Base-by-base conservation (phyloP, 176 grass and related monocot species). In the Tillandsia leiboldiana region DNA sequence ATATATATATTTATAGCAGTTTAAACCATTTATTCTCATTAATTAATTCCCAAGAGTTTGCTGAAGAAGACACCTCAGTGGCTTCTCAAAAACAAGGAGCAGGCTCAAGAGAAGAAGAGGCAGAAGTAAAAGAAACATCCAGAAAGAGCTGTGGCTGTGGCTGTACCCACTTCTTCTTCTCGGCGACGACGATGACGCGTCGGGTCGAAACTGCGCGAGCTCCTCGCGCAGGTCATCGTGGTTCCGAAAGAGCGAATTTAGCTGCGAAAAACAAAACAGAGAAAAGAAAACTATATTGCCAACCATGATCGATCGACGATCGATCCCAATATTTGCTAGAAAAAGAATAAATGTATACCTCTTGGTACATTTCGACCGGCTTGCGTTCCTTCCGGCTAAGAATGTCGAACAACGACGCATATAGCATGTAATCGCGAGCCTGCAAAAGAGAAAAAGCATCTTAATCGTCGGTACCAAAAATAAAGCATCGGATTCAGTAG, bases 351-450 rank as follows among this genome's bases (percentile, higher is more conserved):
- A 27, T 13, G 12, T 26, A 6, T 67, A 91, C 89, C 68, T 84
- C 48, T 75, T n/a, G 70, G 73, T 91, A 85, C 24, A 61, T 80
- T 63, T 91, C 76, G 0, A 15, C 10, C 24, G 73, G 72, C 26
- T 68, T 78, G 50, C 77, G 49, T 50, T 85, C 89, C 53, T 67
- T 74, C 69, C 77, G 84, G 51, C 82, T 71, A 9, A 91, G 82
- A 72, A 88, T 80, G 61, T 85, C 75, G 15, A 87, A 87, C 48
- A 87, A 42, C 4, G 85, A 84, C 33, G 74, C 73, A 53, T 91
- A 91, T 26, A 91, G 18, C 63, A 71, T 84, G 57, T 74, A 77
- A 23, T 85, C 74, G 14, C 82, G 73, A 20, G 85, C 85, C 89
- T 91, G 84, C 8, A 50, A 70, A 68, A 74, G 24, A 29, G 42